A percentile compares a stretch with the other conserved stretches of the same genome.
These are phyloP conservation scores for Pythium sukuiense DNA, from an alignment of 352 stramenopile genomes.

Conservation along the genomic window DNA sequence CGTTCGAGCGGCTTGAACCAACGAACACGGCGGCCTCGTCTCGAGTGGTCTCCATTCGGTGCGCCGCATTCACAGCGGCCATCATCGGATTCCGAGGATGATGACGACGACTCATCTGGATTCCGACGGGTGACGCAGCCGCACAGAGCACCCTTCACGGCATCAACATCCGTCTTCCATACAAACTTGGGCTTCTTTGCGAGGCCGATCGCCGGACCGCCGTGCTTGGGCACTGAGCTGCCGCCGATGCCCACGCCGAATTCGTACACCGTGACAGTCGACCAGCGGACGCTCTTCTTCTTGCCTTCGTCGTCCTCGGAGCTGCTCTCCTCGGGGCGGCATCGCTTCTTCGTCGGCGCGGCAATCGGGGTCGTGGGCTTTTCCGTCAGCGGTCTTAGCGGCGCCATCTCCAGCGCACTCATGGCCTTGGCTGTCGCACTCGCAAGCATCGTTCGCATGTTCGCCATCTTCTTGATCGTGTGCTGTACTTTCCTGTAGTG, in stretches of 20 bases:
- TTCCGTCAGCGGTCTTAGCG: slow-evolving; percentile 14
- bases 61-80: slow-evolving; percentile 11
- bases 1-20: slow-evolving; percentile 34
- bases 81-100: slow-evolving; percentile 13
- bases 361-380: slow-evolving; percentile 1
- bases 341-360: slow-evolving; percentile 16
- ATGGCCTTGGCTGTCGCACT: slow-evolving; percentile 17
- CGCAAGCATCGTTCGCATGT: slow-evolving; percentile 19
- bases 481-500: neutral
- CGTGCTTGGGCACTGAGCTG: slow-evolving; percentile 42
- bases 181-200: slow-evolving; percentile 36
- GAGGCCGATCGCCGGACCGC: slow-evolving; percentile 45
- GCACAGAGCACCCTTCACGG: slow-evolving; percentile 23
- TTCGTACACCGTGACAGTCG: slow-evolving; percentile 60
- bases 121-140: neutral
- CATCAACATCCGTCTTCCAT: slow-evolving; percentile 36
- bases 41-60: slow-evolving; percentile 2
- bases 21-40: slow-evolving; percentile 14
- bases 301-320: slow-evolving; percentile 14
- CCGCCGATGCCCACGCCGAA: slow-evolving; percentile 50
- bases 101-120: slow-evolving; percentile 7
- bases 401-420: slow-evolving; percentile 11
- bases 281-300: slow-evolving; percentile 48
- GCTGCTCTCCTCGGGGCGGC: slow-evolving; percentile 13
- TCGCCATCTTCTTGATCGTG: slow-evolving; percentile 5